These are phyloP conservation scores for Spongiforma sp. DNA, from an alignment of 1,284 basidiomycete species.

Conservation along the genomic window DNA sequence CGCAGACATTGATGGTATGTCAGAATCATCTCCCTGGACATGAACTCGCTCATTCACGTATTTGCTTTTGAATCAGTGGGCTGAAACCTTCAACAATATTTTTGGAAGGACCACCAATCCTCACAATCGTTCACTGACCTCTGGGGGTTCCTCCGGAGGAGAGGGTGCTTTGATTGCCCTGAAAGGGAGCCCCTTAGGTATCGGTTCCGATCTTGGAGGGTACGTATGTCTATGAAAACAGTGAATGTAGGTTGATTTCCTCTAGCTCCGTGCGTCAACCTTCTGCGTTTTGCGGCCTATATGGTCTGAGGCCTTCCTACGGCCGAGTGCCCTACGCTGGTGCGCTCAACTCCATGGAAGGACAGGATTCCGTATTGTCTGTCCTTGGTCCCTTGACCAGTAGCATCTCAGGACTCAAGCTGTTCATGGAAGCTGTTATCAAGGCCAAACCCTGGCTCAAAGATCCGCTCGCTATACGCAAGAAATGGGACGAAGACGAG, in stretches of 20 bases:
- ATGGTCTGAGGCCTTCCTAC: conserved; percentile 73
- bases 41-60: neutral
- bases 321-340: conserved; percentile 75
- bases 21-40: neutral
- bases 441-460: conserved; percentile 67
- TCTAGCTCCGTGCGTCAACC: conserved; percentile 73
- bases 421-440: conserved; percentile 66
- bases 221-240: conserved; percentile 21
- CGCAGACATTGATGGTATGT: conserved; percentile 68
- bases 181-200: conserved; percentile 63
- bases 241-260: neutral
- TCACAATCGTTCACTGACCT: conserved; percentile 54
- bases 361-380: conserved; percentile 72
- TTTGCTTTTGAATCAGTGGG: conserved; percentile 47
- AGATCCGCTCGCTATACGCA: conserved; percentile 67
- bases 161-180: conserved; percentile 67
- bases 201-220: conserved; percentile 77
- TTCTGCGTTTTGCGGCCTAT: conserved; percentile 66
- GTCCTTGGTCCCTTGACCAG: conserved; percentile 76
- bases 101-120: conserved; percentile 78
- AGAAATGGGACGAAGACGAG: conserved; percentile 67
- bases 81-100: conserved; percentile 64
- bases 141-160: conserved; percentile 68
- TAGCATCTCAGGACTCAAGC: conserved; percentile 61
- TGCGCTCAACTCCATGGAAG: conserved; percentile 64